Percentiles rank a stretch among this genome's conserved stretches.
phyloP scores from a whole-genome alignment of 1,139 yeast species.

The Yamadazyma atlantica region DNA sequence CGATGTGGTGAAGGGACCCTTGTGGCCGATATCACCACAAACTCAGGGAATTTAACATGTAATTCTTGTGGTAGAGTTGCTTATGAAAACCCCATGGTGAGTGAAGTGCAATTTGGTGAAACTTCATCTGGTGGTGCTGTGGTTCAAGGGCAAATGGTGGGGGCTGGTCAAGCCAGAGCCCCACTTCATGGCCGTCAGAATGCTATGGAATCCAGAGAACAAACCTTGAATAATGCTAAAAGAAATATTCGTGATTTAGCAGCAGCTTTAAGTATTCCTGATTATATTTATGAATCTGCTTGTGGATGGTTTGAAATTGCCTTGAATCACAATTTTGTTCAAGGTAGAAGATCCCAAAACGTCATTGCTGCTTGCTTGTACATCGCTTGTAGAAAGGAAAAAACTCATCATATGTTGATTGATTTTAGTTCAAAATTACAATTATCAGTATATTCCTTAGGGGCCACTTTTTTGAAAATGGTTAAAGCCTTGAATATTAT shows the following conservation, averaged over 20 bases:
- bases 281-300: conserved; percentile 82
- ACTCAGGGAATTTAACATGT: conserved; percentile 80
- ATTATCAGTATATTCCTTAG: conserved; percentile 89
- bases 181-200: conserved; percentile 62
- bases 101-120: conserved; percentile 94
- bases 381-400: conserved; percentile 88
- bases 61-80: conserved; percentile 79
- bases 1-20: conserved; percentile 33
- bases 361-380: conserved; percentile 94
- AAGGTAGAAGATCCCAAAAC: conserved; percentile 92
- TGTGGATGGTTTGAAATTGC: conserved; percentile 88
- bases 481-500: conserved; percentile 78
- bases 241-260: conserved; percentile 80
- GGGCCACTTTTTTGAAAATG: conserved; percentile 91
- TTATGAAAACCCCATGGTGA: conserved; percentile 91
- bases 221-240: conserved; percentile 80
- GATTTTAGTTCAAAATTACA: conserved; percentile 90
- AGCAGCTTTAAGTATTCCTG: conserved; percentile 73
- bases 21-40: conserved; percentile 40
- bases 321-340: conserved; percentile 82
- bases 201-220: conserved; percentile 83
- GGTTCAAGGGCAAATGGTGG: conserved; percentile 92
- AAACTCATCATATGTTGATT: conserved; percentile 91
- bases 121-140: conserved; percentile 91
- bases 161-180: conserved; percentile 83